Evolutionary conservation across 331 rosid genomes (phyloP).

Genomic region (Pyracantha coccinea): DNA sequence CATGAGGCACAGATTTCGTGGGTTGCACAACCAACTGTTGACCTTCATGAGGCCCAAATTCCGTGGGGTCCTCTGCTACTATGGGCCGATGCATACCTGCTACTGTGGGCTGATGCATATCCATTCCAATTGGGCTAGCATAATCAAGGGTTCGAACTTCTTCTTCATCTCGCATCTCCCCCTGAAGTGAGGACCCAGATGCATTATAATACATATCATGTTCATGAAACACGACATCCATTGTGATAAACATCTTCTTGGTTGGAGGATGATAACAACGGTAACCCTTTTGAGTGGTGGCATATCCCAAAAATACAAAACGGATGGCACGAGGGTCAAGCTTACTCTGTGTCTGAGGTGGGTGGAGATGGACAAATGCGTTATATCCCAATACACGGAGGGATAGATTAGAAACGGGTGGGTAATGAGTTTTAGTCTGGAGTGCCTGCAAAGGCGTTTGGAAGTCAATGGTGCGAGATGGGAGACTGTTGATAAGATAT

Average conservation of each 20-base stretch:
- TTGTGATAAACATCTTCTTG: neutral
- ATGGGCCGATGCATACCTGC: too few relatives aligned
- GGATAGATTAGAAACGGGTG: fast-evolving
- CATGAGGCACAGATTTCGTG: too few relatives aligned
- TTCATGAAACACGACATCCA: neutral
- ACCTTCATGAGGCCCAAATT: too few relatives aligned
- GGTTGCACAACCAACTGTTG: too few relatives aligned
- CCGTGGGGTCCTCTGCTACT: neutral
- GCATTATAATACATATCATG: neutral
- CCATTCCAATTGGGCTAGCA: fast-evolving
- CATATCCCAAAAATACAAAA: neutral
- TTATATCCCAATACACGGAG: neutral
- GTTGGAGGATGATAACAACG: neutral
- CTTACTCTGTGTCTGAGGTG: fast-evolving
- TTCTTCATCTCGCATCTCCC: neutral
- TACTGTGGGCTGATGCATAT: neutral
- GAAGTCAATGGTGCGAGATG: neutral
- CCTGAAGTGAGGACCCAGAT: fast-evolving
- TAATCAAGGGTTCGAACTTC: neutral
- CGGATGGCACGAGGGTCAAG: fast-evolving
- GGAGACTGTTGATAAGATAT: too few relatives aligned
- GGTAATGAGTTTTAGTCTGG: neutral
- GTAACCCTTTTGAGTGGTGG: neutral
- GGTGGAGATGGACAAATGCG: neutral
- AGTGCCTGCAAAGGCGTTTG: neutral